These are phyloP conservation scores for Begonia peltatifolia DNA, from an alignment of 306 rosid species.

Conservation along the genomic window DNA sequence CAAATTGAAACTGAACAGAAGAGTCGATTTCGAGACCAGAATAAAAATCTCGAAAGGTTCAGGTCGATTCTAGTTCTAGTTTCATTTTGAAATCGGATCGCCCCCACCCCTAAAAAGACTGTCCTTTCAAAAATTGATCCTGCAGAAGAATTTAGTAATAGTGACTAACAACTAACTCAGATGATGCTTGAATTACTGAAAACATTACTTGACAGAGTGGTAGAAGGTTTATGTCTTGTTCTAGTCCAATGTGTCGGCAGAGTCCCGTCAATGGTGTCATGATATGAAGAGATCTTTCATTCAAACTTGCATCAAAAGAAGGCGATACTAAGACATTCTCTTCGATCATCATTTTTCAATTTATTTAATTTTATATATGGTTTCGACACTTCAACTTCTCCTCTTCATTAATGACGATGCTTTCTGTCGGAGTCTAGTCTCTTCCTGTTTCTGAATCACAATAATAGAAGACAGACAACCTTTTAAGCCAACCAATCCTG, in stretches of 20 bases:
- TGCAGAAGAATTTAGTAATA: too few species aligned
- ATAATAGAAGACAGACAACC: too few species aligned
- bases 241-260: constrained; percentile 39
- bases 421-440: not conserved
- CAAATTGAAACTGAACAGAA: too few species aligned
- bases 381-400: not conserved
- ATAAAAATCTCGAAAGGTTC: too few species aligned
- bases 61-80: too few species aligned
- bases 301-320: constrained; percentile 20
- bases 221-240: constrained; percentile 1
- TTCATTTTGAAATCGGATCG: too few species aligned
- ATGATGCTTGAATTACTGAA: not conserved
- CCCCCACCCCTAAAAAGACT: too few species aligned
- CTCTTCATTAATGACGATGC: not conserved
- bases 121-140: too few species aligned
- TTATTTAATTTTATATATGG: constrained; percentile 8
- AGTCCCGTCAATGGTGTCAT: constrained; percentile 32
- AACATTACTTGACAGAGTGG: not conserved
- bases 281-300: constrained; percentile 25
- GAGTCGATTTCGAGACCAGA: too few species aligned
- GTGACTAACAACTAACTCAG: not conserved
- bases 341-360: constrained; percentile 13
- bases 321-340: constrained; percentile 24
- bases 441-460: too few species aligned
- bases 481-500: too few species aligned